A percentile compares a stretch with the other conserved stretches of the same genome.
Conservation (phyloP, 768 basidiomycete genomes). For the Chalciporus chontae region DNA sequence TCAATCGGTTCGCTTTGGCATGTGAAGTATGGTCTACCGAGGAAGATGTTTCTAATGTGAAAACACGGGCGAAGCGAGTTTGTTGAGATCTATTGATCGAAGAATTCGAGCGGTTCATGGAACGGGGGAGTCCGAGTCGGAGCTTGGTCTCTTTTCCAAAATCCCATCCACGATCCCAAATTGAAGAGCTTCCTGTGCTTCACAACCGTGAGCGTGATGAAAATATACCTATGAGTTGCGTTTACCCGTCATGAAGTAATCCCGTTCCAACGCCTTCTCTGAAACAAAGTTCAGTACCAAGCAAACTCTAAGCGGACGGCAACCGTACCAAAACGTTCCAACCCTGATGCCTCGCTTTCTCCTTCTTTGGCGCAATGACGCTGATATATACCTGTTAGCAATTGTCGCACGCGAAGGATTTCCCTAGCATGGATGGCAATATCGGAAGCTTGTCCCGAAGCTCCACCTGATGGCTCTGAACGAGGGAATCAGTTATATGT, state of each 20-base stretch:
- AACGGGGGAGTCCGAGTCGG: slow-evolving; percentile 35
- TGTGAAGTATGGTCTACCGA: slow-evolving; percentile 1
- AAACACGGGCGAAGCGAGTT: slow-evolving; percentile 7
- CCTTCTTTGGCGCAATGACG: slow-evolving; percentile 70
- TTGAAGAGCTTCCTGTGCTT: slow-evolving; percentile 81
- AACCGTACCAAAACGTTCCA: slow-evolving; percentile 74
- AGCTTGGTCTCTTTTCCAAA: slow-evolving; percentile 69
- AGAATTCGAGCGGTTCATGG: slow-evolving; percentile 16
- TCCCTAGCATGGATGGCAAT: slow-evolving; percentile 98
- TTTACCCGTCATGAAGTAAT: slow-evolving; percentile 92
- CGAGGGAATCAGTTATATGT: slow-evolving; percentile 8
- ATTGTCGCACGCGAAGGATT: slow-evolving; percentile 83
- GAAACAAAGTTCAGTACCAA: slow-evolving; percentile 20
- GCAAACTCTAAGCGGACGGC: slow-evolving; percentile 18
- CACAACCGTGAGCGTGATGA: slow-evolving; percentile 24
- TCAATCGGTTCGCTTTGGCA: slow-evolving; percentile 9
- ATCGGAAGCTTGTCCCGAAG: slow-evolving; percentile 92
- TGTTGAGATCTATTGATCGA: slow-evolving; percentile 11
- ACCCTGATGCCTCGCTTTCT: slow-evolving; percentile 60
- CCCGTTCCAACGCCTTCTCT: slow-evolving; percentile 90
- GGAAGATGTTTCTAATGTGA: slow-evolving; percentile 4
- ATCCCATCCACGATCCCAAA: slow-evolving; percentile 96
- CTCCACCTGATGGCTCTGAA: slow-evolving; percentile 93
- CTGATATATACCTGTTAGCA: slow-evolving; percentile 87
- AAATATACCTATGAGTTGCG: slow-evolving; percentile 7